These are phyloP conservation scores for Tricholoma sp. DNA, from an alignment of 768 basidiomycete species.

Conservation along the genomic window DNA sequence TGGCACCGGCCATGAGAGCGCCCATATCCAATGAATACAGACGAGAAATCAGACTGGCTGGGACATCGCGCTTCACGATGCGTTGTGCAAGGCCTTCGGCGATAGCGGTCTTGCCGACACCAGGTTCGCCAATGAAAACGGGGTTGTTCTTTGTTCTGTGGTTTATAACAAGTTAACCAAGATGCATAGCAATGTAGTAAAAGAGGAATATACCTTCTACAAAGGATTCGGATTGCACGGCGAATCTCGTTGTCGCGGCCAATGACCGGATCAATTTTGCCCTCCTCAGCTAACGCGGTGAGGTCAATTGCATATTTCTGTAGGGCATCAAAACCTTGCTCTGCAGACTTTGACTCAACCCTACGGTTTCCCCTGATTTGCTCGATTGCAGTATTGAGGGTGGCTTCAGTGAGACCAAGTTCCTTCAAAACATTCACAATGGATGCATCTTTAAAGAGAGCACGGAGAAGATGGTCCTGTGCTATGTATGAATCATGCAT, in stretches of 20 bases:
- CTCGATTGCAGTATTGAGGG: slow-evolving; percentile 71
- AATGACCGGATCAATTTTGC: slow-evolving; percentile 94
- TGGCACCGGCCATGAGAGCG: slow-evolving; percentile 88
- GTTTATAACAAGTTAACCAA: neutral
- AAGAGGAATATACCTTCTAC: slow-evolving; percentile 48
- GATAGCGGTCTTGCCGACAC: slow-evolving; percentile 94
- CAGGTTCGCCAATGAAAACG: slow-evolving; percentile 92
- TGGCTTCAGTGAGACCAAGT: slow-evolving; percentile 61
- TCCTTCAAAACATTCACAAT: slow-evolving; percentile 73
- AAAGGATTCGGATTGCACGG: slow-evolving; percentile 77
- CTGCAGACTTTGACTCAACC: slow-evolving; percentile 81
- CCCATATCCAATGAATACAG: slow-evolving; percentile 92
- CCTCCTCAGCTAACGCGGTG: slow-evolving; percentile 82
- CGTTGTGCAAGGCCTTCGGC: slow-evolving; percentile 95
- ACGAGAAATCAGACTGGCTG: slow-evolving; percentile 63
- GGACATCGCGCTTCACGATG: slow-evolving; percentile 91
- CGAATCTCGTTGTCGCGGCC: slow-evolving; percentile 92
- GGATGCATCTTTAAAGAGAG: slow-evolving; percentile 69
- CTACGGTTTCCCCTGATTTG: slow-evolving; percentile 79
- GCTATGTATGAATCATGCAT: slow-evolving; percentile 92
- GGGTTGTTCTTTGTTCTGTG: slow-evolving; percentile 92
- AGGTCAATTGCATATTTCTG: slow-evolving; percentile 85
- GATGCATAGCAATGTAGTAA: neutral
- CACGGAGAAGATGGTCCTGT: slow-evolving; percentile 87
- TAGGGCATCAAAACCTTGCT: slow-evolving; percentile 90